Percentiles rank a stretch among this genome's conserved stretches.
Conservation (phyloP, 176 grass and related monocot species). For the Eragrostis nindensis region DNA sequence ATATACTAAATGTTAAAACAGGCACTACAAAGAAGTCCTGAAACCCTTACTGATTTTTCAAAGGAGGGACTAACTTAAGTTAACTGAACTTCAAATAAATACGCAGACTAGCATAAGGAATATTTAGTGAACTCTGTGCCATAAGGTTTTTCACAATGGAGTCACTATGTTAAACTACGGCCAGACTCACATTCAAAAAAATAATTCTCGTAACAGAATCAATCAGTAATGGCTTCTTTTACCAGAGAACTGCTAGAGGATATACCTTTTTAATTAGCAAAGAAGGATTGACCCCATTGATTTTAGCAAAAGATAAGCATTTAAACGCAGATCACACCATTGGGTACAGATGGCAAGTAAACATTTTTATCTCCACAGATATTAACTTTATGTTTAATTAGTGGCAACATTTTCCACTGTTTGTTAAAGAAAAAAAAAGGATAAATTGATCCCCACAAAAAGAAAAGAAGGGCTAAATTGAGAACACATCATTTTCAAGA, state of each 20-base stretch:
- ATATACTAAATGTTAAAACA: slow-evolving; percentile 16
- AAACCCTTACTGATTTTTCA: background rate
- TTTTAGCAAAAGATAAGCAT: background rate
- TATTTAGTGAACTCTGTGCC: background rate
- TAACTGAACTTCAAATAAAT: background rate
- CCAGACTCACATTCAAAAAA: background rate
- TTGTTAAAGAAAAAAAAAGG: background rate
- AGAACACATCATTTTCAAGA: background rate
- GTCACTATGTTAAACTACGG: background rate
- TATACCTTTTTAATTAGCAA: background rate
- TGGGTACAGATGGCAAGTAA: background rate
- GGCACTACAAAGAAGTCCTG: background rate
- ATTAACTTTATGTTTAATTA: background rate
- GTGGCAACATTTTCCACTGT: background rate
- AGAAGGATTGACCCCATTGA: background rate
- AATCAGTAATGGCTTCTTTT: background rate
- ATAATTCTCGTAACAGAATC: background rate
- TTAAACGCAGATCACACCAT: background rate
- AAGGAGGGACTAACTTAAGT: background rate
- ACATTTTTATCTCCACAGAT: slow-evolving; percentile 2
- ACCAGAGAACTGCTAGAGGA: background rate
- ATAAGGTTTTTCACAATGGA: background rate
- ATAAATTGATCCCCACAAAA: too few species aligned
- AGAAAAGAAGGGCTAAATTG: background rate
- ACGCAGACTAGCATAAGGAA: background rate